Percentiles rank a stretch among this genome's conserved stretches.
Evolutionary conservation across 495 filamentous ascomycete species (phyloP).

Genomic region (Barbatosphaeria neglecta): DNA sequence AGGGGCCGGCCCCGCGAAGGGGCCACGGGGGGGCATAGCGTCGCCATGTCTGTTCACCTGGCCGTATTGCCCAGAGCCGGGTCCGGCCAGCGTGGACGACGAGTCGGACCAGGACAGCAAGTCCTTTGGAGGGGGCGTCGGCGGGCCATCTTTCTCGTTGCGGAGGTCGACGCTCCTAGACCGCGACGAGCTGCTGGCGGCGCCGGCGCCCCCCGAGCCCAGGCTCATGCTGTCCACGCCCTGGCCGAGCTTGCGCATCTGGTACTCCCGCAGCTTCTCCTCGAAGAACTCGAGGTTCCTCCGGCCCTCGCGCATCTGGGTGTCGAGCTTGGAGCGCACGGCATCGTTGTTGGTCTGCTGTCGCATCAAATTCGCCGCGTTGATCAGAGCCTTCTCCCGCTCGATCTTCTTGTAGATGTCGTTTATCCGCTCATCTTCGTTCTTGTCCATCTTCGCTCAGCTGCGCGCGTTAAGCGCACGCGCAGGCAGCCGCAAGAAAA

Average conservation of each 20-base stretch:
- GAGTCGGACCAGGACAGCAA: conserved; percentile 16
- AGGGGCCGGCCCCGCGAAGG: conserved; percentile 66
- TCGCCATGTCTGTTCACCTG: conserved; percentile 43
- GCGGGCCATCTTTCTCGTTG: conserved; percentile 35
- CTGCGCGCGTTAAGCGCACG: conserved; percentile 26
- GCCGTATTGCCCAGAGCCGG: conserved; percentile 30
- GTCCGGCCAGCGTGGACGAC: conserved; percentile 27
- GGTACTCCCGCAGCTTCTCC: conserved; percentile 75
- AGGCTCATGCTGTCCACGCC: conserved; percentile 53
- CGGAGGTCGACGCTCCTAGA: conserved; percentile 18
- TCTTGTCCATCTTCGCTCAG: conserved; percentile 37
- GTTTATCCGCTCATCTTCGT: conserved; percentile 71
- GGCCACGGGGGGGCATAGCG: conserved; percentile 73
- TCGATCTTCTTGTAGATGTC: conserved; percentile 96
- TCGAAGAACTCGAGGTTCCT: conserved; percentile 92
- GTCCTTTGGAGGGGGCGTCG: conserved; percentile 58
- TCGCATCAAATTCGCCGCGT: conserved; percentile 87
- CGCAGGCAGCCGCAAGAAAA: conserved; percentile 7
- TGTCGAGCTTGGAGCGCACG: conserved; percentile 79
- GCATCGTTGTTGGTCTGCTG: conserved; percentile 85
- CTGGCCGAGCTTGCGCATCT: conserved; percentile 61
- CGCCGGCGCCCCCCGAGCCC: conserved; percentile 4
- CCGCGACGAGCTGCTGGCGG: conserved; percentile 22
- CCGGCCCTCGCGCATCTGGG: conserved; percentile 83
- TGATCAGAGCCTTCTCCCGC: conserved; percentile 90